Evolutionary conservation across 805 yeast genomes (phyloP).

Genomic region (Tetrapisispora fleetii): DNA sequence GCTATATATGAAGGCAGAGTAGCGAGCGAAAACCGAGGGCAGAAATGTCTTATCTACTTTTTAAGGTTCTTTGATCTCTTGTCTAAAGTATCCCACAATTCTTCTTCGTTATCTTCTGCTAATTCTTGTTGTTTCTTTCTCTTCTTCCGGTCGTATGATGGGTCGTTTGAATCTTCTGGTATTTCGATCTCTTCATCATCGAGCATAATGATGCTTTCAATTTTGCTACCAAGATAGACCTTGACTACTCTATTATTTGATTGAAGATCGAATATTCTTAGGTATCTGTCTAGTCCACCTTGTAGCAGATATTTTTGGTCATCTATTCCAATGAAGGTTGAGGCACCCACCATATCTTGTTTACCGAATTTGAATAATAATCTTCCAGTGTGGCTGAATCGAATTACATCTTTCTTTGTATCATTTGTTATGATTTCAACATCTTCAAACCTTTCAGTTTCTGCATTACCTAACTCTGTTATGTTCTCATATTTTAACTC

Average conservation of each 20-base stretch:
- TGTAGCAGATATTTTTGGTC: conserved; percentile 43
- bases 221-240: conserved; percentile 67
- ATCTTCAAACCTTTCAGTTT: conserved; percentile 12
- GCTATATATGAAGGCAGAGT: no score
- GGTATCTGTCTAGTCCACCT: conserved; percentile 83
- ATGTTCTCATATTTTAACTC: conserved; percentile 8
- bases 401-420: conserved; percentile 53
- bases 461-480: conserved; percentile 18
- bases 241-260: conserved; percentile 53
- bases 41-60: background rate
- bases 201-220: conserved; percentile 24
- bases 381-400: conserved; percentile 43
- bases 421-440: conserved; percentile 59
- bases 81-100: conserved; percentile 24
- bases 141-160: conserved; percentile 25
- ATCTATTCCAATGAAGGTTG: conserved; percentile 16
- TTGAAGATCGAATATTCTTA: conserved; percentile 60
- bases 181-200: conserved; percentile 31
- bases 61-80: conserved; percentile 9
- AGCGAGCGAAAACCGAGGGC: no score
- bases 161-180: conserved; percentile 16
- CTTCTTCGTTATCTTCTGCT: conserved; percentile 29
- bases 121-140: conserved; percentile 30
- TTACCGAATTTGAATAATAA: conserved; percentile 67
- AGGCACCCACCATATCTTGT: conserved; percentile 57